Base-by-base conservation (phyloP, 352 stramenopile genomes). In the Halophytophthora polymorphica region DNA sequence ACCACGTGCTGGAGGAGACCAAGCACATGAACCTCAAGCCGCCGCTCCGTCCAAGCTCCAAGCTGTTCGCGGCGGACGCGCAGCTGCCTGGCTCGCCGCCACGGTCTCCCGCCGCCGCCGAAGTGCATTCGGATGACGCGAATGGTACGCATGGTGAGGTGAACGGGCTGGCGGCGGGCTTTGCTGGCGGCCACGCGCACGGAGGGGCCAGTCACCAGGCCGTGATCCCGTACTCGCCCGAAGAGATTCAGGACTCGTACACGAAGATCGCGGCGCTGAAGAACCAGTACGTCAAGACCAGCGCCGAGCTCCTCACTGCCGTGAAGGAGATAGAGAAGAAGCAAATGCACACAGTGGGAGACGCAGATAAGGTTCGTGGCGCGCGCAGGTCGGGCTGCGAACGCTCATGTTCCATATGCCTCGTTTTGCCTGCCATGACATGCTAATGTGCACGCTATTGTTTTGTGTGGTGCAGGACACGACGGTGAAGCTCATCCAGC, bases 191-290 rank as follows among this genome's bases (percentile, higher is more conserved):
- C 0, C 69, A 82, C 41, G n/a, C 47, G 3, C 63, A 83, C 21
- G 15, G 40, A 19, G 39, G 45, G 3, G 45, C 45, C 2, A 54
- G 53, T 19, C 67, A 90, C 50, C 53, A 64, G 17, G 56, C 71
- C 2, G 76, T 88, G 50, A 85, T 86, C 29, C 75, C 80, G 25
- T 90, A 83, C 59, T 69, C 71, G n/a, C 75, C 71, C 14, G 83
- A 93, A 50, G 83, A 93, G 64, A 88, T 92, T 38, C 82, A 90
- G 63, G 83, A 93, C 55, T 90, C 83, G 53, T 93, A 85, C 60
- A 89, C 83, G 50, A 89, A 85, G 52, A 85, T 93, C 44, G 74
- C 75, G 56, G 67, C 70, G 38, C 64, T 93, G 23, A 90, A 92
- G 63, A 77, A 63, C 34, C 79, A 88, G 57, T 93, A 93, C 66